Evolutionary conservation across 495 filamentous ascomycete species (phyloP), one percentile per base, ranked within the genome.

Genomic region (Massariosphaeria phaeospora): DNA sequence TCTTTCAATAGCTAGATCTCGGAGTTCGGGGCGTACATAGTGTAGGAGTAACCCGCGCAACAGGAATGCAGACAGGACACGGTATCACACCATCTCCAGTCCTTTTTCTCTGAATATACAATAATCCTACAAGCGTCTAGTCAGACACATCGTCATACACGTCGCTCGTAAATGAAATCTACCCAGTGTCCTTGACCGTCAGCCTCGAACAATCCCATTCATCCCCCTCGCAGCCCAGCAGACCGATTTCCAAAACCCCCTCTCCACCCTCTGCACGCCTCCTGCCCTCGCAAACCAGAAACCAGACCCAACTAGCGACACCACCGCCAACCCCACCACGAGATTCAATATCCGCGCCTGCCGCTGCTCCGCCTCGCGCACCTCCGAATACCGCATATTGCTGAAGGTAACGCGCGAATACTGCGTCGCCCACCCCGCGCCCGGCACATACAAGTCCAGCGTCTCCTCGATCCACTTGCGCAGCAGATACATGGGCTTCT

Each of bases 391-490:
- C 25, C 87, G 74, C 72, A 93, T 84, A 61, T 94, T 95, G 25
- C 86, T 85, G 68, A 97, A 98, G 57, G 88, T 94, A 20, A 98
- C 83, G 13, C 91, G 75, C n/a, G 83, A 80, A 64, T 98, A 98
- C 73, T 96, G 88, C 0, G 93, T 98, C 68, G 81, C 79, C 81
- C 89, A 95, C 2, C 91, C 93, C 17, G 88, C 63, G 38, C 73
- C 70, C 1, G 93, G 93, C 4, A 94, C 45, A 48, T 84, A 84
- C n/a, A 80, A 75, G 35, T 81, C 83, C 31, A 96, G 66, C n/a
- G 74, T 77, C 71, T 98, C 93, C 69, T 98, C 94, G 6, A 95
- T 63, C 47, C 69, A 81, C 70, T 98, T 98, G 55, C 93, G 78
- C 1, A 89, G 58, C 48, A 81, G 76, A 68, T 97, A 96, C 1